phyloP scores from a whole-genome alignment of 2,329 filamentous ascomycete species.

The Calonectria pseudoreteaudii region DNA sequence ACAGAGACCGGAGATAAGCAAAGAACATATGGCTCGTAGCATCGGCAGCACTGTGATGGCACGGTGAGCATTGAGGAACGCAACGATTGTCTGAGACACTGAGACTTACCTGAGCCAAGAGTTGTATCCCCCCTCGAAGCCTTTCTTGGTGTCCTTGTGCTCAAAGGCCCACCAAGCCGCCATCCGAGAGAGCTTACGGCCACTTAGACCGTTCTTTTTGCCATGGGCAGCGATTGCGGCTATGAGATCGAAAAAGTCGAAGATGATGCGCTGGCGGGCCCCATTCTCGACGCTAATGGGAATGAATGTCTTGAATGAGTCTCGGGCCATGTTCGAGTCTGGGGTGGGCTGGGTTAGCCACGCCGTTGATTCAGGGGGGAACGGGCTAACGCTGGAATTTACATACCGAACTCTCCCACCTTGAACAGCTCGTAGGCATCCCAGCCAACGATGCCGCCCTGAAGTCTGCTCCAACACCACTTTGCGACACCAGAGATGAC shows the following conservation, averaged over 20 bases:
- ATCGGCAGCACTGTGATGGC: conserved; percentile 79
- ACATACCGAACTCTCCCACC: conserved; percentile 86
- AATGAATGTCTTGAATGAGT: conserved; percentile 97
- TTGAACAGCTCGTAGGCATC: conserved; percentile 97
- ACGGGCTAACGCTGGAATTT: conserved; percentile 5
- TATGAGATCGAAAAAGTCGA: conserved; percentile 95
- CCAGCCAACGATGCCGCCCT: conserved; percentile 94
- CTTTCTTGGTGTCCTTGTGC: conserved; percentile 85
- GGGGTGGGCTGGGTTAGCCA: conserved; percentile 31
- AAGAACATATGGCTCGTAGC: conserved; percentile 98
- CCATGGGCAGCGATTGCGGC: conserved; percentile 92
- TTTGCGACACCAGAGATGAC: conserved; percentile 94
- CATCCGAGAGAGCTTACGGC: conserved; percentile 92
- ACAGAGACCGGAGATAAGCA: conserved; percentile 90
- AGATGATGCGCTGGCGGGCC: conserved; percentile 87
- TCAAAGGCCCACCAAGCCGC: conserved; percentile 99
- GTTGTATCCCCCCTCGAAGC: conserved; percentile 95
- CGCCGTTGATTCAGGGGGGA: conserved; percentile 4
- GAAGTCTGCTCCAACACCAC: conserved; percentile 97
- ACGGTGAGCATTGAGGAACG: conserved; percentile 32
- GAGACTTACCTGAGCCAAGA: conserved; percentile 79
- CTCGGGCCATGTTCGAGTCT: conserved; percentile 92
- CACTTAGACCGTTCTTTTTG: conserved; percentile 92
- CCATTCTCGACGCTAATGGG: conserved; percentile 92
- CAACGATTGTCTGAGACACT: neutral